A percentile compares a stretch with the other conserved stretches of the same genome.
Conservation (phyloP, 75 land plant species). For the Picea glauca region DNA sequence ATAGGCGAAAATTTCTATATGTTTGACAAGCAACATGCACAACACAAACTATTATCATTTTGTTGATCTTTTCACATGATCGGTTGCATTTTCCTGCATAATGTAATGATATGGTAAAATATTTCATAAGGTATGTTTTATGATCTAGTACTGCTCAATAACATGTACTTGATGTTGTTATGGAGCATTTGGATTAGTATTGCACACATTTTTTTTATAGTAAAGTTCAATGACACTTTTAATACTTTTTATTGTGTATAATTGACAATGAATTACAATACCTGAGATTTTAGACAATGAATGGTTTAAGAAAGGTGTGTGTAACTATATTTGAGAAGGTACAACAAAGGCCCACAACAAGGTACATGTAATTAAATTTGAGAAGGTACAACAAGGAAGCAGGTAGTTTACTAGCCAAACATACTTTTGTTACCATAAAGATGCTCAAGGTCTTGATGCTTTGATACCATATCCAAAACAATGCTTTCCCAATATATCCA, state of each 20-base stretch:
- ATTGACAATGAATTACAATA: conserved; percentile 45
- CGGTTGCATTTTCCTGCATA: not conserved
- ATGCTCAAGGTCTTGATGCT: too few relatives aligned
- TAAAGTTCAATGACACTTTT: not conserved
- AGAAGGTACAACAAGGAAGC: too few relatives aligned
- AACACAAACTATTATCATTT: not conserved
- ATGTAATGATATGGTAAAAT: not conserved
- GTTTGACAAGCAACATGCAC: not conserved
- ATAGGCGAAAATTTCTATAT: conserved; percentile 16
- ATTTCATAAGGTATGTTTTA: not conserved
- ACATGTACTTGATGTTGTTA: not conserved
- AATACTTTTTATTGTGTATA: conserved; percentile 7
- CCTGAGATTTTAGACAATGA: conserved; percentile 27
- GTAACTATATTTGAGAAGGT: not conserved
- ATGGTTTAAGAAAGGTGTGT: conserved; percentile 40
- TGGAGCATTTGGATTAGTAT: conserved; percentile 2
- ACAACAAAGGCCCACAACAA: too few relatives aligned
- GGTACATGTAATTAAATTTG: too few relatives aligned
- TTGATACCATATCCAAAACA: too few relatives aligned
- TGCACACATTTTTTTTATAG: not conserved
- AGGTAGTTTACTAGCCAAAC: too few relatives aligned
- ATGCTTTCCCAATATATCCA: too few relatives aligned
- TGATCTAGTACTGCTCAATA: not conserved
- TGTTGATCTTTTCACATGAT: not conserved
- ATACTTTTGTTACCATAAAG: too few relatives aligned